Evolutionary conservation across 495 filamentous ascomycete genomes (phyloP).

Genomic region (Neurospora sp.): DNA sequence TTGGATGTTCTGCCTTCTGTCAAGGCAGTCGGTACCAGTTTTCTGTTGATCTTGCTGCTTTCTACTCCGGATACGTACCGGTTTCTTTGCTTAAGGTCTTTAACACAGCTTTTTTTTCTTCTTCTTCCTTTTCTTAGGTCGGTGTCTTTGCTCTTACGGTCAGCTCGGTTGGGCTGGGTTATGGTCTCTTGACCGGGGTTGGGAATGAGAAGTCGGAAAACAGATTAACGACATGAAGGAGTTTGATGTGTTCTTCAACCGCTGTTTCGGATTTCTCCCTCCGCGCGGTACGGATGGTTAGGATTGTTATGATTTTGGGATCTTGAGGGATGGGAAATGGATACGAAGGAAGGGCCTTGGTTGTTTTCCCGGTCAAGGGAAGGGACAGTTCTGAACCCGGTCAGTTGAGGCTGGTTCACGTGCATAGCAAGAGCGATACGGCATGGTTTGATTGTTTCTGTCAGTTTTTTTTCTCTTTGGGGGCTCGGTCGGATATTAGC

Average conservation of each 20-base stretch:
- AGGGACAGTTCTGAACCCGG: neutral
- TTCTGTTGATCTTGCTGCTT: neutral
- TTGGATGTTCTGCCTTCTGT: neutral
- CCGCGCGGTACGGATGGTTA: neutral
- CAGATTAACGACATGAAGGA: neutral
- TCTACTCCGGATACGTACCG: neutral
- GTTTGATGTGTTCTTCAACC: neutral
- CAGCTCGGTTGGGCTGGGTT: neutral
- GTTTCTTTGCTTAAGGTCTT: conserved; percentile 3
- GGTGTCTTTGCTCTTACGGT: neutral
- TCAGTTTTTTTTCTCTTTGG: neutral
- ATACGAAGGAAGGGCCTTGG: neutral
- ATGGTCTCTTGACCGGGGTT: neutral
- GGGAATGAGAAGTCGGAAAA: neutral
- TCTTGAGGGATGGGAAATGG: neutral
- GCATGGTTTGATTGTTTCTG: neutral
- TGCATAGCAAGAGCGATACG: neutral
- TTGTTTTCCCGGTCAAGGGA: neutral
- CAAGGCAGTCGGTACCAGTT: neutral
- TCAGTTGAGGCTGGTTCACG: neutral
- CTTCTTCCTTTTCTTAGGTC: neutral
- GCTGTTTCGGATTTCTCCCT: neutral
- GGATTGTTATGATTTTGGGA: neutral
- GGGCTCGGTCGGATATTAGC: neutral
- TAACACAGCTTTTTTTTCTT: neutral